Evolutionary conservation across 805 yeast genomes (phyloP), one percentile per base, ranked within the genome.

Genomic region (Metschnikowia lachancei): DNA sequence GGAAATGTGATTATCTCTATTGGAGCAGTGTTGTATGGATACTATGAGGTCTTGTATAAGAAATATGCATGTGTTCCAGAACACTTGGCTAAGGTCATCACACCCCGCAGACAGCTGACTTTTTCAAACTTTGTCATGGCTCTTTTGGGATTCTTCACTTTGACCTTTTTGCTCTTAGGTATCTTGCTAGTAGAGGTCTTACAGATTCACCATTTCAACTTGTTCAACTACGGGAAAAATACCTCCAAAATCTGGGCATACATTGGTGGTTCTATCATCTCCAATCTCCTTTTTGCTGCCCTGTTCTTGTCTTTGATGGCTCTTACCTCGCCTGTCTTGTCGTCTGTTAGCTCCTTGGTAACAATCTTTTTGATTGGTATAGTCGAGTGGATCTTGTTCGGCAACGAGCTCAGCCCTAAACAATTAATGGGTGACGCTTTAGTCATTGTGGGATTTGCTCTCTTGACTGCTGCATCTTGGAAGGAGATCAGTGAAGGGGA

Each of bases 21-120:
- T 8, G 96, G 96, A 16, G 90, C 95, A 0, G 68, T 87, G 1
- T 59, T 86, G 47, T 87, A 87, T 56, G 95, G 95, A 2, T 76
- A 85, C 43, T 88, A 88, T 61, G 96, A 88, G 60, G 95, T 88
- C 3, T 66, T 87, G 19, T 88, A 89, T 72, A 89, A 89, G 67
- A 79, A 79, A 54, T 70, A 76, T 52, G 76, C 83, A 12, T 87
- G 96, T 62, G 87, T 92, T 10, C 91, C 95, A 0, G 68, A 74
- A 1, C 79, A 78, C 47, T 64, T 69, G 46, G 47, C 72, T 16
- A 66, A 61, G 46, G 55, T 67, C 14, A 70, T 72, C 43, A 72
- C 76, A 13, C 76, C 77, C 24, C 75, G 83, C 55, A 76, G 89
- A 55, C 91, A 88, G 57, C 83, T 88, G 47, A 78, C 89, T 1